These are phyloP conservation scores for Bocquillonia castaneifolia DNA, from an alignment of 441 rosid genomes.

Conservation along the genomic window DNA sequence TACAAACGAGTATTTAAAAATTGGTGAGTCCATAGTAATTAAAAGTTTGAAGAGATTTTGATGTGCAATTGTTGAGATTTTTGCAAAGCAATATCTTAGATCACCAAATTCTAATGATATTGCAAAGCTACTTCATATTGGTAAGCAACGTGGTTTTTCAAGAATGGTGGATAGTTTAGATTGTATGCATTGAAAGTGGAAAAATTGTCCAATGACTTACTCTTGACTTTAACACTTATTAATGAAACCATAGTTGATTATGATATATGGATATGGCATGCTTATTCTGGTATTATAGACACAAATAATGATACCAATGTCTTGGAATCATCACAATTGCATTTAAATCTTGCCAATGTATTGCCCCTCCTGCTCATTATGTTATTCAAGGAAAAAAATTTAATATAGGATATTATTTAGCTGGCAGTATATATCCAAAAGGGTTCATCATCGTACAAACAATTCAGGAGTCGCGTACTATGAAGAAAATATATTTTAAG, in stretches of 20 bases:
- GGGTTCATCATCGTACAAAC: background rate
- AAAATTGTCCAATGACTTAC: background rate
- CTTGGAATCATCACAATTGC: background rate
- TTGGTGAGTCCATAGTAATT: too few relatives aligned
- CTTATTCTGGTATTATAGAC: too few relatives aligned
- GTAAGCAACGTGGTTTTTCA: background rate
- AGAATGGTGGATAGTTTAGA: background rate
- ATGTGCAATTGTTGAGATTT: too few relatives aligned
- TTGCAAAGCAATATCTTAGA: background rate
- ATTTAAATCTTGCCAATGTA: background rate
- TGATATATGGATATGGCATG: background rate
- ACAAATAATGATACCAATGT: background rate
- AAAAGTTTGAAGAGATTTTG: too few relatives aligned
- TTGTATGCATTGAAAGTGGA: background rate
- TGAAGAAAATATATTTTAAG: too few relatives aligned
- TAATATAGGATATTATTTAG: background rate
- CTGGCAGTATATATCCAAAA: background rate
- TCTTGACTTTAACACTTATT: background rate
- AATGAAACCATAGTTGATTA: background rate
- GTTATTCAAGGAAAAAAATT: too few relatives aligned
- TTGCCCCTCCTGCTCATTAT: background rate
- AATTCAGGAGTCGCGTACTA: too few relatives aligned
- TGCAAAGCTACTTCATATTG: too few relatives aligned
- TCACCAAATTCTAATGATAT: background rate
- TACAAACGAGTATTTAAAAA: too few relatives aligned